Evolutionary conservation across 441 rosid species (phyloP).

Genomic region (Gossypium trilobum): DNA sequence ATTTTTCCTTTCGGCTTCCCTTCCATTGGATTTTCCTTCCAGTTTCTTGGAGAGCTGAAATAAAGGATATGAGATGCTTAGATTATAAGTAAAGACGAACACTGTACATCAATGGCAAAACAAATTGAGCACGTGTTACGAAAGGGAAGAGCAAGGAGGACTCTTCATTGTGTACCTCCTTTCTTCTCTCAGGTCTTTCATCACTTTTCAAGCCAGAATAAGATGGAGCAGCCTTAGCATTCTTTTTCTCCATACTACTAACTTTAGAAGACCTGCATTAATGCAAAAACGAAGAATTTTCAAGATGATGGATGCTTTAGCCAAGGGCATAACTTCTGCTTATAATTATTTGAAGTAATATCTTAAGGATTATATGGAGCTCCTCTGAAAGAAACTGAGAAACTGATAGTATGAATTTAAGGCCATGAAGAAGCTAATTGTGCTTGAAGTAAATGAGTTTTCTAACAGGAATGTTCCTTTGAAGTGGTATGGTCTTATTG

Average conservation of each 20-base stretch:
- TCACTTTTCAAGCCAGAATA: constrained; percentile 41
- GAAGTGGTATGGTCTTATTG: not conserved
- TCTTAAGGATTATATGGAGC: not conserved
- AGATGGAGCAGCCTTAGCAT: constrained; percentile 44
- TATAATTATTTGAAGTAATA: not conserved
- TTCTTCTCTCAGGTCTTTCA: constrained; percentile 37
- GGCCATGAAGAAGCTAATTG: constrained; percentile 3
- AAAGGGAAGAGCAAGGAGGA: constrained; percentile 1
- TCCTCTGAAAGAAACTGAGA: not conserved
- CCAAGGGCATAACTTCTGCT: not conserved
- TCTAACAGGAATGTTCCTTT: not conserved
- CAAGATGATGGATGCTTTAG: constrained; percentile 1
- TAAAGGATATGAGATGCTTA: constrained; percentile 9
- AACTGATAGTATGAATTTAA: not conserved
- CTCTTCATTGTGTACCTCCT: constrained; percentile 35
- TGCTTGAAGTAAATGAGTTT: constrained; percentile 2
- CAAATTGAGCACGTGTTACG: not conserved
- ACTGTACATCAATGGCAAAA: constrained; percentile 9
- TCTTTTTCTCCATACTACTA: constrained; percentile 41
- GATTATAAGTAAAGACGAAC: constrained; percentile 11
- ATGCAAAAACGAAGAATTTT: constrained; percentile 12
- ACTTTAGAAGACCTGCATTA: constrained; percentile 40
- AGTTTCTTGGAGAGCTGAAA: constrained; percentile 42
- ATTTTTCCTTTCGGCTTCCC: constrained; percentile 30
- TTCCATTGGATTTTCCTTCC: constrained; percentile 39